Percentiles rank a stretch among this genome's conserved stretches.
phyloP scores from a whole-genome alignment of 2,329 filamentous ascomycete species.

The Epichloe sp. region DNA sequence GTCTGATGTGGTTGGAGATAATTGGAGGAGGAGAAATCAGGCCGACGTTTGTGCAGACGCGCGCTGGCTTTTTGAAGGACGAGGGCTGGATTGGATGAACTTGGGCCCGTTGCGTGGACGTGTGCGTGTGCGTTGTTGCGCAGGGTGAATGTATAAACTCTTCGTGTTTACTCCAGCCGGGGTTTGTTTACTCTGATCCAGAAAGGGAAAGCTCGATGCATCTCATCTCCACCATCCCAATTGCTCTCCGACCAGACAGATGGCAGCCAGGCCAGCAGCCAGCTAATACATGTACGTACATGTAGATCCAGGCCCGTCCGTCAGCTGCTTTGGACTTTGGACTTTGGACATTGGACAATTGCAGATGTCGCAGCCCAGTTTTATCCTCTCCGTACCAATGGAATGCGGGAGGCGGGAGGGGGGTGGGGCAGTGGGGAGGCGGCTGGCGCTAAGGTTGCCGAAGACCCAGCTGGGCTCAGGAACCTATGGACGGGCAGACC shows the following conservation, averaged over 20 bases:
- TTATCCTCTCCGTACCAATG: not conserved
- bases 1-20: slow-evolving; percentile 23
- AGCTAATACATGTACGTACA: too few species aligned
- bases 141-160: slow-evolving; percentile 14
- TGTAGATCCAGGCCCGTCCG: not conserved
- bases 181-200: slow-evolving; percentile 15
- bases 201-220: slow-evolving; percentile 12
- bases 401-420: slow-evolving; percentile 6
- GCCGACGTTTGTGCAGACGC: slow-evolving; percentile 18
- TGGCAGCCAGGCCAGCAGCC: too few species aligned
- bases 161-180: slow-evolving; percentile 10
- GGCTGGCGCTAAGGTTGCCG: not conserved
- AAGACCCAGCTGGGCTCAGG: too few species aligned
- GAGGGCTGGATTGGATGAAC: slow-evolving; percentile 17
- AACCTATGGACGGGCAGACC: not conserved
- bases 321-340: not conserved
- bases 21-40: slow-evolving; percentile 23
- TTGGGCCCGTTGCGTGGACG: slow-evolving; percentile 5
- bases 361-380: not conserved
- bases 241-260: not conserved
- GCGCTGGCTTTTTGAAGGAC: slow-evolving; percentile 28
- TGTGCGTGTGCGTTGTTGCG: slow-evolving; percentile 3
- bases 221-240: slow-evolving; percentile 8
- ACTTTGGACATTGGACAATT: not conserved
- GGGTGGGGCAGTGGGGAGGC: not conserved